phyloP scores from a whole-genome alignment of 2,329 filamentous ascomycete species.

The Hirsutella minnesotensis region DNA sequence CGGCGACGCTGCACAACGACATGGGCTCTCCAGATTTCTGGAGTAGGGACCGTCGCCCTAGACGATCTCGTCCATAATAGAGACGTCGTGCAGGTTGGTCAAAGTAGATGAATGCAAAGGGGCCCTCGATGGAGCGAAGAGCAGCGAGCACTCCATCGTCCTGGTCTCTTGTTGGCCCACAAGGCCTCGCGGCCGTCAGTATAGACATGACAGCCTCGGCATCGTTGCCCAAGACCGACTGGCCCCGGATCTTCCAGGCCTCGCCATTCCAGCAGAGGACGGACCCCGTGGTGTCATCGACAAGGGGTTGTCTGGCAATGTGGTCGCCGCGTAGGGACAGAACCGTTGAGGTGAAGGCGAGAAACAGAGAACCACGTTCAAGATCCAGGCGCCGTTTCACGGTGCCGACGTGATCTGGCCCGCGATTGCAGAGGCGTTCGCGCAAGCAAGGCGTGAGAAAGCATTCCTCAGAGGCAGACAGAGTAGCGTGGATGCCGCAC shows the following conservation, averaged over 20 bases:
- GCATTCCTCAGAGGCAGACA: slow-evolving; percentile 24
- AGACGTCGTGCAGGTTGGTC: slow-evolving; percentile 50
- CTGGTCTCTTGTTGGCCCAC: slow-evolving; percentile 10
- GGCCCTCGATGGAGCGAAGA: slow-evolving; percentile 58
- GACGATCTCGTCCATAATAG: slow-evolving; percentile 76
- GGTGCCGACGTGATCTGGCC: slow-evolving; percentile 45
- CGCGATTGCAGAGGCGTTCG: slow-evolving; percentile 39
- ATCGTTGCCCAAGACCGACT: slow-evolving; percentile 62
- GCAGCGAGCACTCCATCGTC: slow-evolving; percentile 30
- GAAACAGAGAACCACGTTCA: slow-evolving; percentile 19
- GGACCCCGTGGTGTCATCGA: slow-evolving; percentile 42
- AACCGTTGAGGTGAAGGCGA: slow-evolving; percentile 72
- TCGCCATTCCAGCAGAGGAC: slow-evolving; percentile 96
- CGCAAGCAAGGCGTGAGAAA: slow-evolving; percentile 24
- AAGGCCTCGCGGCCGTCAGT: slow-evolving; percentile 32
- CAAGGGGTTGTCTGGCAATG: slow-evolving; percentile 62
- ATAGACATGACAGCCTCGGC: slow-evolving; percentile 54
- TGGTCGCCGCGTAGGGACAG: slow-evolving; percentile 74
- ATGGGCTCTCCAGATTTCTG: slow-evolving; percentile 37
- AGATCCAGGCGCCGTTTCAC: slow-evolving; percentile 18
- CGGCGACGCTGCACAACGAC: slow-evolving; percentile 60
- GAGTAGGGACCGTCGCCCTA: slow-evolving; percentile 77
- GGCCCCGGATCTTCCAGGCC: slow-evolving; percentile 63
- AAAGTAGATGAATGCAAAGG: slow-evolving; percentile 82
- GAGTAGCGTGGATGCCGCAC: slow-evolving; percentile 48